Percentiles rank a stretch among this genome's conserved stretches.
Evolutionary conservation across 2,329 filamentous ascomycete species (phyloP).

Genomic region (Hypoxylon sp.): DNA sequence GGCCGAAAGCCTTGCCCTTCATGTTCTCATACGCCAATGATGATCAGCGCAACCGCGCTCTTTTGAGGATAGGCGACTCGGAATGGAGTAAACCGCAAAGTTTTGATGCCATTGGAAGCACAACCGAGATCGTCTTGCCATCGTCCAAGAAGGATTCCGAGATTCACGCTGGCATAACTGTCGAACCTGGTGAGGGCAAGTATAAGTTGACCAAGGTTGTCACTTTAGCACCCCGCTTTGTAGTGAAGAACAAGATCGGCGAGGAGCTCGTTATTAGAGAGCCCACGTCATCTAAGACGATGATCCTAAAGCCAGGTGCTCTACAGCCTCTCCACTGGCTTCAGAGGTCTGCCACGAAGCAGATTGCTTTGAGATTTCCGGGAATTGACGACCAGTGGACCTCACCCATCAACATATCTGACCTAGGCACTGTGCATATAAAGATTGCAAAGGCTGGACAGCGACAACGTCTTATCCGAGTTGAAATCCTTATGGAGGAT

Average conservation of each 20-base stretch:
- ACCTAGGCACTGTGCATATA: slow-evolving; percentile 91
- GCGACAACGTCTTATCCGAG: slow-evolving; percentile 86
- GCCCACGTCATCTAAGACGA: slow-evolving; percentile 88
- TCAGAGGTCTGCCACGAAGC: slow-evolving; percentile 85
- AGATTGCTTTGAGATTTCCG: slow-evolving; percentile 92
- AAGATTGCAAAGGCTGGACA: slow-evolving; percentile 94
- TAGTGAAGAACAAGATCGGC: slow-evolving; percentile 91
- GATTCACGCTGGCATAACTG: slow-evolving; percentile 90
- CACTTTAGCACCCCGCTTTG: slow-evolving; percentile 90
- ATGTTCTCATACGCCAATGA: slow-evolving; percentile 96
- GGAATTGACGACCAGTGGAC: slow-evolving; percentile 98
- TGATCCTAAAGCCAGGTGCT: slow-evolving; percentile 82
- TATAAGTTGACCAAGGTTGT: slow-evolving; percentile 98
- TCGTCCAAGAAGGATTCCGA: slow-evolving; percentile 80
- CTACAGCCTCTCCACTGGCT: slow-evolving; percentile 91
- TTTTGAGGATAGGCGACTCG: slow-evolving; percentile 90
- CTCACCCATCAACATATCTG: slow-evolving; percentile 96
- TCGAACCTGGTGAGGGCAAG: slow-evolving; percentile 93
- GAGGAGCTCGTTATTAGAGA: slow-evolving; percentile 93
- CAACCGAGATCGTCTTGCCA: slow-evolving; percentile 86
- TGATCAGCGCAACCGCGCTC: slow-evolving; percentile 90
- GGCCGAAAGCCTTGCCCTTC: slow-evolving; percentile 85
- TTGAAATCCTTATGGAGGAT: slow-evolving; percentile 92
- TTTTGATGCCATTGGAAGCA: slow-evolving; percentile 97
- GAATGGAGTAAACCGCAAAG: slow-evolving; percentile 98